A percentile compares a stretch with the other conserved stretches of the same genome.
Evolutionary conservation across 139 green algal genomes (phyloP).

Genomic region (Picocystis salinarum): DNA sequence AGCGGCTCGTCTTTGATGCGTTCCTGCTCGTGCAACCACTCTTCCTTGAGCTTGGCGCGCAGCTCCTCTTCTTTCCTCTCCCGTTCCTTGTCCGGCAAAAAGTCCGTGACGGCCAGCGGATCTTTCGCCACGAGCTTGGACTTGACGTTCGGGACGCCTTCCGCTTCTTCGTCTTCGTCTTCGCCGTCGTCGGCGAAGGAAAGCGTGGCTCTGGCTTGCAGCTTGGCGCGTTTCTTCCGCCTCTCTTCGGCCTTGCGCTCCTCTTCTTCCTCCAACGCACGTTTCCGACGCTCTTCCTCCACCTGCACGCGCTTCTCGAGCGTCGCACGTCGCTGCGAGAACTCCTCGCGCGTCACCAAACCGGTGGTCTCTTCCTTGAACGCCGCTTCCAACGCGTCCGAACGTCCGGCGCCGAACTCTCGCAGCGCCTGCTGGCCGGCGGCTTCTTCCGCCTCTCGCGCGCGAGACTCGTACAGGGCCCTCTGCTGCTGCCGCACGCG

Average conservation of each 20-base stretch:
- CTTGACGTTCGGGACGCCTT: background rate
- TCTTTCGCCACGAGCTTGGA: slow-evolving; percentile 51
- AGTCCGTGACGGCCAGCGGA: slow-evolving; percentile 53
- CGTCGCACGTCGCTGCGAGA: slow-evolving; percentile 55
- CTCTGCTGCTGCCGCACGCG: no score
- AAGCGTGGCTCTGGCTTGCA: slow-evolving; percentile 39
- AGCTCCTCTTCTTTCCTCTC: slow-evolving; percentile 53
- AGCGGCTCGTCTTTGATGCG: slow-evolving; percentile 62
- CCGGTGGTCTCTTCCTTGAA: slow-evolving; percentile 91
- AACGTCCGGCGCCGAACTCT: background rate
- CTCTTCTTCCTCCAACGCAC: slow-evolving; percentile 9
- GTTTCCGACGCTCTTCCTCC: slow-evolving; percentile 1
- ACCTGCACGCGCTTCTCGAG: slow-evolving; percentile 32
- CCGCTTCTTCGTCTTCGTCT: slow-evolving; percentile 11
- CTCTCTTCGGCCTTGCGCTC: slow-evolving; percentile 15
- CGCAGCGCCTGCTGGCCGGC: no score
- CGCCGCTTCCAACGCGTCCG: slow-evolving; percentile 52
- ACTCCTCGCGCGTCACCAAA: slow-evolving; percentile 80
- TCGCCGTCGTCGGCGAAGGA: slow-evolving; percentile 39
- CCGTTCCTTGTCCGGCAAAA: slow-evolving; percentile 77
- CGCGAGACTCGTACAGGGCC: no score
- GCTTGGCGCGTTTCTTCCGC: background rate
- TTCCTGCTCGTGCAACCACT: slow-evolving; percentile 34
- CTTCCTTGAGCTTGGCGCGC: slow-evolving; percentile 41
- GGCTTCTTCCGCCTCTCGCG: no score